These are phyloP conservation scores for Sphaceloma murrayae DNA, from an alignment of 2,329 filamentous ascomycete genomes.

Conservation along the genomic window DNA sequence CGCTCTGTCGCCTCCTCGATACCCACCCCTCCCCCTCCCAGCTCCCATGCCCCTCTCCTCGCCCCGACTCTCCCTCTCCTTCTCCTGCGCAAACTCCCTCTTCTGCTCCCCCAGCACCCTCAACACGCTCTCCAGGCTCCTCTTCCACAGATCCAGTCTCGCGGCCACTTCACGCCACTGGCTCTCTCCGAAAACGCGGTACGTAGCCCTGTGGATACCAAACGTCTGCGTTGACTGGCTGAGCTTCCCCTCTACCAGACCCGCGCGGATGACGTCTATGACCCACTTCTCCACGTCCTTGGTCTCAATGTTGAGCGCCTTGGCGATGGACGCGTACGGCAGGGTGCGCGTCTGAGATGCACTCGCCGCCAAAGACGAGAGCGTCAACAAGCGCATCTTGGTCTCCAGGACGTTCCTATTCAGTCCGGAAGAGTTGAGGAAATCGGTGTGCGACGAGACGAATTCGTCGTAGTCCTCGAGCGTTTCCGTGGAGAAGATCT, in stretches of 20 bases:
- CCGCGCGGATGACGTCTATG: slow-evolving; percentile 93
- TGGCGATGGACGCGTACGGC: slow-evolving; percentile 74
- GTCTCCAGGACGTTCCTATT: slow-evolving; percentile 69
- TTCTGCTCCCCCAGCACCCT: slow-evolving; percentile 71
- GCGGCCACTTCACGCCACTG: slow-evolving; percentile 95
- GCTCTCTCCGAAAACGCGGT: slow-evolving; percentile 94
- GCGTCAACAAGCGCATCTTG: slow-evolving; percentile 93
- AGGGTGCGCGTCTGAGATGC: slow-evolving; percentile 71
- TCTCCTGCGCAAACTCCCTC: slow-evolving; percentile 64
- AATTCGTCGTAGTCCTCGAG: slow-evolving; percentile 95
- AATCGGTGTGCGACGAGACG: slow-evolving; percentile 79
- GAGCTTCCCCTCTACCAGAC: slow-evolving; percentile 91
- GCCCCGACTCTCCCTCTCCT: slow-evolving; percentile 57
- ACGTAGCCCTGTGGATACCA: slow-evolving; percentile 89
- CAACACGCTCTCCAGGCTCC: slow-evolving; percentile 64
- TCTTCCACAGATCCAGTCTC: slow-evolving; percentile 82
- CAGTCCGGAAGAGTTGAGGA: slow-evolving; percentile 54
- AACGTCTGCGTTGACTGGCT: slow-evolving; percentile 89
- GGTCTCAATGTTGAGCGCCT: slow-evolving; percentile 69
- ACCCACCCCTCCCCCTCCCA: slow-evolving; percentile 9
- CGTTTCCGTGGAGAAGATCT: slow-evolving; percentile 89
- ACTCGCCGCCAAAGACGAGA: slow-evolving; percentile 78
- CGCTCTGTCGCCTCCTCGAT: slow-evolving; percentile 5
- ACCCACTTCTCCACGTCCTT: slow-evolving; percentile 97
- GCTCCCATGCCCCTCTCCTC: slow-evolving; percentile 6